These are phyloP conservation scores for Pythium dissotocum DNA, from an alignment of 352 stramenopile genomes.

Conservation along the genomic window DNA sequence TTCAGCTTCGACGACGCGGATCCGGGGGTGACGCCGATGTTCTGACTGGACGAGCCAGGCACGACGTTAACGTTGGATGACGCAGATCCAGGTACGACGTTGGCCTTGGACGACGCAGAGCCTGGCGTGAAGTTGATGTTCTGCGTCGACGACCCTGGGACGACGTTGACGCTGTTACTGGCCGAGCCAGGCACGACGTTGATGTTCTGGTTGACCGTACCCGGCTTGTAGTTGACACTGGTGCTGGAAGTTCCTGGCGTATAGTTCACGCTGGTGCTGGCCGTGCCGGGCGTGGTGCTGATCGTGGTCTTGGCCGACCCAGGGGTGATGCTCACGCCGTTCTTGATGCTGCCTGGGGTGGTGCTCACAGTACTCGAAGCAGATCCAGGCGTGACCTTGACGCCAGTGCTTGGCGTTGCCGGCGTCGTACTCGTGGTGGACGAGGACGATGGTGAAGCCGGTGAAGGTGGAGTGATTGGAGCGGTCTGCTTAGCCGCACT, in stretches of 20 bases:
- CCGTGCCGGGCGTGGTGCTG: background rate
- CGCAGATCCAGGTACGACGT: background rate
- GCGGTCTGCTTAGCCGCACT: no score
- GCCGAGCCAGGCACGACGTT: conserved; percentile 4
- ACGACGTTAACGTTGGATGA: background rate
- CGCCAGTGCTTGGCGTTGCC: no score
- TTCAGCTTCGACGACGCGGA: no score
- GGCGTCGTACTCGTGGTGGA: no score
- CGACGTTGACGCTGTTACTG: conserved; percentile 7
- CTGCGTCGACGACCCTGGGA: background rate
- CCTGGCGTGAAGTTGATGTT: no score
- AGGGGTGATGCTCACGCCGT: background rate
- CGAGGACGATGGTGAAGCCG: no score
- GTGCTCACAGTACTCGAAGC: background rate
- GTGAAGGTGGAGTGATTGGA: no score
- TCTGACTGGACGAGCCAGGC: background rate
- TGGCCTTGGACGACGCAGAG: background rate
- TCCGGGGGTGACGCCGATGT: no score
- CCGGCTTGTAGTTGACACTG: background rate
- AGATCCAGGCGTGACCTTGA: background rate
- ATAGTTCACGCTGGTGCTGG: background rate
- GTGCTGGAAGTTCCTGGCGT: background rate
- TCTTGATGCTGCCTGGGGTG: background rate
- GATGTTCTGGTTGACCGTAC: background rate
- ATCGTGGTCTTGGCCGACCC: background rate